Evolutionary conservation across 2,329 filamentous ascomycete genomes (phyloP).

Genomic region (Pestalotiopsis sp.): DNA sequence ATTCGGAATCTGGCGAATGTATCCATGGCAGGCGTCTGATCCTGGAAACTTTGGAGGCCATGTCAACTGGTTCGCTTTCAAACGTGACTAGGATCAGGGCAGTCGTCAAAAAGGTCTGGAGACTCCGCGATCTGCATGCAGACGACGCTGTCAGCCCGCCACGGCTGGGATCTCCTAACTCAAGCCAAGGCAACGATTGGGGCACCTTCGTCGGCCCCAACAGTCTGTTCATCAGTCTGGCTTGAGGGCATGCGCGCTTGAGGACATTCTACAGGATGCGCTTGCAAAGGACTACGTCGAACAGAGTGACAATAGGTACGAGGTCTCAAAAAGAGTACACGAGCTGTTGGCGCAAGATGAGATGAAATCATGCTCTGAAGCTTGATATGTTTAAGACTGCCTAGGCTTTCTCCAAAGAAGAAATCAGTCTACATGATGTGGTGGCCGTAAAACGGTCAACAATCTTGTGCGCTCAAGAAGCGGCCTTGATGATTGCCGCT

Average conservation of each 20-base stretch:
- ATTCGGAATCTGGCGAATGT: conserved; percentile 20
- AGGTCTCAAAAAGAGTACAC: neutral
- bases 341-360: too few species aligned
- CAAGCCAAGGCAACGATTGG: conserved; percentile 26
- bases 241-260: neutral
- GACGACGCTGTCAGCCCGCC: conserved; percentile 4
- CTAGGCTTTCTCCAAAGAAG: neutral
- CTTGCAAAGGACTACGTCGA: neutral
- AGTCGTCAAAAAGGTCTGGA: conserved; percentile 51
- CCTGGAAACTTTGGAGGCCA: conserved; percentile 39
- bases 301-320: neutral
- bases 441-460: neutral
- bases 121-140: conserved; percentile 38
- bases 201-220: conserved; percentile 28
- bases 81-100: conserved; percentile 47
- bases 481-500: neutral
- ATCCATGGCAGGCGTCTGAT: conserved; percentile 40
- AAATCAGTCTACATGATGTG: neutral
- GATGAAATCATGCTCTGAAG: too few species aligned
- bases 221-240: conserved; percentile 29
- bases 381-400: too few species aligned
- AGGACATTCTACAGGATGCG: neutral
- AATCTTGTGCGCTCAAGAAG: neutral
- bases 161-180: neutral
- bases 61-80: conserved; percentile 41